Conservation (phyloP, 2,329 filamentous ascomycete genomes). For the Rutstroemia sp. region DNA sequence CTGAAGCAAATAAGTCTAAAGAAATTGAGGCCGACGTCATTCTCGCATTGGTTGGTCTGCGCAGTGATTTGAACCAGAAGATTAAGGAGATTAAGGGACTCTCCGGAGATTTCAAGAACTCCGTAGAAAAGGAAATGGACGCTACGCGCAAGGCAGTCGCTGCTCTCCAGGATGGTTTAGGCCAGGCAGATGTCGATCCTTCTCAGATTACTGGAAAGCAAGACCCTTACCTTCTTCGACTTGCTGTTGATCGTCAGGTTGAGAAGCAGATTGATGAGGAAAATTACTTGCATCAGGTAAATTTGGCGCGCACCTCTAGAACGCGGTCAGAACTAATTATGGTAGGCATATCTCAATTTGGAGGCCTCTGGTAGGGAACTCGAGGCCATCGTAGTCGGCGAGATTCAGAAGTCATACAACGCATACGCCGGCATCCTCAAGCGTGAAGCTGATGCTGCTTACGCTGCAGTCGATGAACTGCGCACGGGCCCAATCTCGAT, state of each 20-base stretch:
- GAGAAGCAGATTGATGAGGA: constrained; percentile 94
- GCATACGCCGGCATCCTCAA: constrained; percentile 87
- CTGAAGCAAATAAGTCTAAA: constrained; percentile 78
- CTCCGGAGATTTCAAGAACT: constrained; percentile 93
- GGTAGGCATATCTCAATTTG: constrained; percentile 83
- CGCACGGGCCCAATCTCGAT: constrained; percentile 82
- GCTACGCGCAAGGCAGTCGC: constrained; percentile 71
- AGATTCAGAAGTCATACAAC: constrained; percentile 97
- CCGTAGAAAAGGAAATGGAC: constrained; percentile 92
- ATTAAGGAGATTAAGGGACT: constrained; percentile 97
- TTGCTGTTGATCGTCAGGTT: constrained; percentile 82
- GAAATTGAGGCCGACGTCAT: constrained; percentile 93
- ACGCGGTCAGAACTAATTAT: constrained; percentile 19
- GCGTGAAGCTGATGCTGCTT: constrained; percentile 78
- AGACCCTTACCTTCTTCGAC: constrained; percentile 81
- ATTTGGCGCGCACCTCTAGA: constrained; percentile 23
- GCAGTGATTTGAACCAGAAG: constrained; percentile 87
- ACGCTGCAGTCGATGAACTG: constrained; percentile 71
- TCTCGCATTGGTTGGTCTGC: constrained; percentile 72
- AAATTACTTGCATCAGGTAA: constrained; percentile 87
- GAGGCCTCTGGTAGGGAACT: constrained; percentile 91
- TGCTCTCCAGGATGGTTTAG: constrained; percentile 72
- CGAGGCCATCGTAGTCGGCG: constrained; percentile 91
- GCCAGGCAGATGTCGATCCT: constrained; percentile 71
- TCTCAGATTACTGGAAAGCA: constrained; percentile 72